Conservation (phyloP, 805 yeast species). For the Teunomyces panamensis region DNA sequence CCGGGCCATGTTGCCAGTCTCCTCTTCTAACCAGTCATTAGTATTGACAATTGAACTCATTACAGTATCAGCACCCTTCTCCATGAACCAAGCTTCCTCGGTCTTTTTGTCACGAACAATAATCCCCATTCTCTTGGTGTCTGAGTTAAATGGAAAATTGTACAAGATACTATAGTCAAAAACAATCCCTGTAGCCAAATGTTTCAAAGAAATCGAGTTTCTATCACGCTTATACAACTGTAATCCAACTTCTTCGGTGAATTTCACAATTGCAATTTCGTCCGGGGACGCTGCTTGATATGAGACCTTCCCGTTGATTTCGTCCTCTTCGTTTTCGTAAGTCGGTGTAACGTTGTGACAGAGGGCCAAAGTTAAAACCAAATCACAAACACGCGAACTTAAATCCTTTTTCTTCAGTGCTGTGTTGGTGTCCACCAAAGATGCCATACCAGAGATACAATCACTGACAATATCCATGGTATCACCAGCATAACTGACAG, state of each 20-base stretch:
- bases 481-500: conserved; percentile 89
- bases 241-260: conserved; percentile 83
- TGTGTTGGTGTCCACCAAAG: conserved; percentile 20
- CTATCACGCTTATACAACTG: conserved; percentile 82
- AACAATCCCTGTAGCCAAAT: conserved; percentile 51
- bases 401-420: conserved; percentile 59
- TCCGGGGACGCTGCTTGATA: conserved; percentile 99
- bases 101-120: conserved; percentile 61
- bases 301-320: conserved; percentile 40
- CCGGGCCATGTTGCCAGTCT: conserved; percentile 95
- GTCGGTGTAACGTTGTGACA: conserved; percentile 98
- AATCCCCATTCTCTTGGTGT: conserved; percentile 94
- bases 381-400: conserved; percentile 72
- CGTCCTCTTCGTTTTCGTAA: conserved; percentile 63
- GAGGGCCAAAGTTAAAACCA: conserved; percentile 79
- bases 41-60: conserved; percentile 79
- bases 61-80: conserved; percentile 96
- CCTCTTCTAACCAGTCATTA: conserved; percentile 97
- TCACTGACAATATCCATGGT: conserved; percentile 84
- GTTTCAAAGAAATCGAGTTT: conserved; percentile 63
- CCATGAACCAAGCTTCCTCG: conserved; percentile 78
- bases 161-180: conserved; percentile 68
- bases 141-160: conserved; percentile 92
- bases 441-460: conserved; percentile 43
- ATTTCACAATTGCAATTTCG: conserved; percentile 94